Conservation (phyloP, 305 asterid genomes). For the Rubia peregrina region DNA sequence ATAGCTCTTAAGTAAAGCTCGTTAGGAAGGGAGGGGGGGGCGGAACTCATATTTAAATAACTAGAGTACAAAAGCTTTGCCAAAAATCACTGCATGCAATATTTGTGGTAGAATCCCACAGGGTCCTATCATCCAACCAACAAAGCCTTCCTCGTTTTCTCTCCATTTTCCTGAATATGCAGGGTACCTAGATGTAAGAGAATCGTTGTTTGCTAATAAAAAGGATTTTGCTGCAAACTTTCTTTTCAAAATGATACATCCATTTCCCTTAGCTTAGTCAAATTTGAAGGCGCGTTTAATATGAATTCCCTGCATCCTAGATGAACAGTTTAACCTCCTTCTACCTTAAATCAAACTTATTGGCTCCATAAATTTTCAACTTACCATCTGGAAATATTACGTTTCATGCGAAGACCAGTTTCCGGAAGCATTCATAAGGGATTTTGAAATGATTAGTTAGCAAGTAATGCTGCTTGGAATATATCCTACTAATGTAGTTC, state of each 20-base stretch:
- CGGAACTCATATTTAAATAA: background rate
- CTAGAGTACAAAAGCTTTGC: background rate
- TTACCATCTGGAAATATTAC: background rate
- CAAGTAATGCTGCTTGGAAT: background rate
- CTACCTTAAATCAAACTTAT: background rate
- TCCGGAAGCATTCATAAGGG: background rate
- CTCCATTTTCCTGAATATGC: conserved; percentile 1
- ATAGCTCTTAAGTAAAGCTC: conserved; percentile 6
- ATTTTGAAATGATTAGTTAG: background rate
- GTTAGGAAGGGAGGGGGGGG: too few species aligned
- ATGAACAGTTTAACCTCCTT: background rate
- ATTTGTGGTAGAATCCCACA: background rate
- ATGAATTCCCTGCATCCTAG: conserved; percentile 2
- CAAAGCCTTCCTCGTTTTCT: background rate
- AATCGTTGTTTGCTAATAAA: background rate
- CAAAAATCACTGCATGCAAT: background rate
- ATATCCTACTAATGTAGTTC: background rate
- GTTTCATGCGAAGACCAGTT: background rate
- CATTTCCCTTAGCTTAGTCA: background rate
- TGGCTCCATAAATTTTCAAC: background rate
- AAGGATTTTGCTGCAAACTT: background rate
- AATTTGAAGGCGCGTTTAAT: background rate
- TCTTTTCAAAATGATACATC: background rate
- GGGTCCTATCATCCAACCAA: background rate
- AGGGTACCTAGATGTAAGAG: background rate